These are phyloP conservation scores for Bipolaris oryzae DNA, from an alignment of 2,329 filamentous ascomycete species.

Conservation along the genomic window DNA sequence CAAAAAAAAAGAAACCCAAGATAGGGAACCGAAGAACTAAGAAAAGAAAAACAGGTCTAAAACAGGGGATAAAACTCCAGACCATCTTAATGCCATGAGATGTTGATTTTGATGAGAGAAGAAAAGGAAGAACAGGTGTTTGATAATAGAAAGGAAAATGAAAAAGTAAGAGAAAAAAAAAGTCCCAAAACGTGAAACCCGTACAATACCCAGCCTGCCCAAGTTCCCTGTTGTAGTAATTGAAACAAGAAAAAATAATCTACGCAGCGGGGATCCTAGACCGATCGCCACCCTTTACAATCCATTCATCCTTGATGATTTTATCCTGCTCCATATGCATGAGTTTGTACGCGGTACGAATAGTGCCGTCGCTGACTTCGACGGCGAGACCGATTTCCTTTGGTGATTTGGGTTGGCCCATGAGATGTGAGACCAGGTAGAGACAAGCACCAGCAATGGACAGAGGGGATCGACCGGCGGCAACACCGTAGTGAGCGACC, in stretches of 20 bases:
- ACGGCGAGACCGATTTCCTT: constrained; percentile 85
- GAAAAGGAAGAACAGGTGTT: background rate
- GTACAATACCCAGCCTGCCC: background rate
- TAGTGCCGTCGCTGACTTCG: constrained; percentile 94
- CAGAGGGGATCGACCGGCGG: constrained; percentile 90
- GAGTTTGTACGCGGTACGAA: constrained; percentile 92
- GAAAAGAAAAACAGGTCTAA: background rate
- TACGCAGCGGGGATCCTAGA: constrained; percentile 66
- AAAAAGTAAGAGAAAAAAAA: background rate
- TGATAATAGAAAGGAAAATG: background rate
- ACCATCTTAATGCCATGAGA: background rate
- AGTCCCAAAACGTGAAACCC: background rate
- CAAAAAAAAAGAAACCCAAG: background rate
- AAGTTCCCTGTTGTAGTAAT: too few relatives aligned
- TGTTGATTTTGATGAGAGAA: background rate
- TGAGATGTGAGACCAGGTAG: constrained; percentile 90
- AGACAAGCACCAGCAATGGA: constrained; percentile 95
- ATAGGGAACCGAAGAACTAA: background rate
- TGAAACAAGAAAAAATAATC: background rate
- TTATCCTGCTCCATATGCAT: constrained; percentile 76
- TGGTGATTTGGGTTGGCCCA: constrained; percentile 78
- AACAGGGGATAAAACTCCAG: constrained; percentile 2
- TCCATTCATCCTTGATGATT: constrained; percentile 77
- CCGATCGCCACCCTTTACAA: constrained; percentile 73
- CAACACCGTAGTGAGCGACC: constrained; percentile 76